Conservation (phyloP, 2,329 filamentous ascomycete species). For the Xylaria sp. region DNA sequence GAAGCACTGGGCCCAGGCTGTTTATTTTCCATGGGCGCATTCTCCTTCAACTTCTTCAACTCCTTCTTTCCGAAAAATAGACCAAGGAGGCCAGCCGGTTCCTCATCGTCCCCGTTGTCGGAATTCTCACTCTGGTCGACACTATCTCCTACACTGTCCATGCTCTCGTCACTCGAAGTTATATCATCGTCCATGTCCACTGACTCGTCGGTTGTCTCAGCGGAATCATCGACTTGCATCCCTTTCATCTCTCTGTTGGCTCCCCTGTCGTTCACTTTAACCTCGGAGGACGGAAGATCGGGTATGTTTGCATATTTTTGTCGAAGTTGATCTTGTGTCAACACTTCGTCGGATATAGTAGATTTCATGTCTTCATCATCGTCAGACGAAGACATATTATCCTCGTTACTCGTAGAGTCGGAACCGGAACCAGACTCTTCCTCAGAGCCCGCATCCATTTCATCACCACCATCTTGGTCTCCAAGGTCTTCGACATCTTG, state of each 20-base stretch:
- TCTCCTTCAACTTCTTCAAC: constrained; percentile 61
- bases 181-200: constrained; percentile 75
- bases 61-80: constrained; percentile 69
- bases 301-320: constrained; percentile 76
- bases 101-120: constrained; percentile 55
- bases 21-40: constrained; percentile 46
- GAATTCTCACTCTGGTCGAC: constrained; percentile 54
- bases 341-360: constrained; percentile 67
- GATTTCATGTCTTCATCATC: constrained; percentile 67
- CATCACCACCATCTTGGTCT: constrained; percentile 57
- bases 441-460: constrained; percentile 53
- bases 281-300: constrained; percentile 49
- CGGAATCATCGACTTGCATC: constrained; percentile 46
- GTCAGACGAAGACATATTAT: constrained; percentile 71
- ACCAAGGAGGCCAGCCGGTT: constrained; percentile 61
- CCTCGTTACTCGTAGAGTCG: constrained; percentile 56
- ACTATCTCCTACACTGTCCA: constrained; percentile 56
- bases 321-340: constrained; percentile 75
- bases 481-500: constrained; percentile 56
- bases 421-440: constrained; percentile 49
- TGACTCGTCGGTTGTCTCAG: constrained; percentile 71
- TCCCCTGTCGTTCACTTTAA: constrained; percentile 37
- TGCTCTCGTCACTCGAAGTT: constrained; percentile 63
- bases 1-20: constrained; percentile 45
- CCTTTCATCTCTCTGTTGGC: neutral